Evolutionary conservation across 306 rosid genomes (phyloP), one percentile per base, ranked within the genome.

Genomic region (Pachyrhizus erosus): DNA sequence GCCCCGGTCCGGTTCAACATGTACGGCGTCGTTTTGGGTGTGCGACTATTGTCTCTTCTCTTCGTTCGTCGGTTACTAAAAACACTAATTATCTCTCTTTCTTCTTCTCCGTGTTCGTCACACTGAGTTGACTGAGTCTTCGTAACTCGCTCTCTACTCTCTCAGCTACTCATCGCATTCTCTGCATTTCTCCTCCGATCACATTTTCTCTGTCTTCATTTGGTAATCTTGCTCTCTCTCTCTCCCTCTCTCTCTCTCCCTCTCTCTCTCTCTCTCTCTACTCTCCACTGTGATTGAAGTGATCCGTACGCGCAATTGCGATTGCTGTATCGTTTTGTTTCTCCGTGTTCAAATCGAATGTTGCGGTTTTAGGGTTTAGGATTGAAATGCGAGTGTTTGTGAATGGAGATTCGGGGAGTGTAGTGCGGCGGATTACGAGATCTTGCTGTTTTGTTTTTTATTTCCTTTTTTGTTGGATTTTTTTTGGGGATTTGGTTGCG

Each of bases 51-150:
- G 78, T 78, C 75, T 74, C 73, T 23, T 14, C 27, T 17, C 42
- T 23, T 79, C 20, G 6, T 64, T 64, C 80, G 87, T 89, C 90
- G 88, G 93, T 90, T 90, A 85, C 87, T 64, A 45, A 68, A 34
- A 21, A 71, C 14, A 52, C 39, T 57, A 80, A 74, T 52, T 74
- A 29, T 77, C 77, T 45, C 81, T 34, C 33, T 11, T 21, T 26
- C 37, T 27, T 27, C 43, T 31, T 17, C 67, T 75, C 64, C 85
- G 65, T 73, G 52, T 67, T 80, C 86, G 68, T 66, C 79, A 52
- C 70, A 58, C 75, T 29, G 84, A 80, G 85, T 89, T 84, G 86
- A 84, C 91, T 83, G 52, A 46, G 77, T 77, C 85, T 55, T 45
- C 23, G 6, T 33, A 17, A 80, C 87, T 83, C 84, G 84, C 51